Evolutionary conservation across 1,284 basidiomycete species (phyloP).

Genomic region (Exsudoporus floridanus): DNA sequence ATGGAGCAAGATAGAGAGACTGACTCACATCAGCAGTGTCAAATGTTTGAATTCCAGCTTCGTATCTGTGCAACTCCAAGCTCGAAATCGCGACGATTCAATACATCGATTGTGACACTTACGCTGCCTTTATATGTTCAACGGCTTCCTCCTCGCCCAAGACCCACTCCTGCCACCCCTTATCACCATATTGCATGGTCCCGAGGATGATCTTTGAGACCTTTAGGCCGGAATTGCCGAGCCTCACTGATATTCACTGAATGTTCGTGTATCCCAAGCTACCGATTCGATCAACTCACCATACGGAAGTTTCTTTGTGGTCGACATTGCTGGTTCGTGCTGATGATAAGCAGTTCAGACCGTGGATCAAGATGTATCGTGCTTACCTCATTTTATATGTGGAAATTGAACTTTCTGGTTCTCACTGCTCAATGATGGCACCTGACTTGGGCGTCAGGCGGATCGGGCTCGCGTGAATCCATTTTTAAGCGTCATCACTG

Average conservation of each 20-base stretch:
- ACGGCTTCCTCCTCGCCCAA: slow-evolving; percentile 57
- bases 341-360: neutral
- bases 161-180: slow-evolving; percentile 55
- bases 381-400: neutral
- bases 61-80: slow-evolving; percentile 41
- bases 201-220: slow-evolving; percentile 53
- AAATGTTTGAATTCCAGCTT: slow-evolving; percentile 66
- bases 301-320: slow-evolving; percentile 29
- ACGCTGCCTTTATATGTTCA: slow-evolving; percentile 59
- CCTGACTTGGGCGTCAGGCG: no score
- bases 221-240: slow-evolving; percentile 52
- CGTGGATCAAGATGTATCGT: neutral
- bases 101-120: slow-evolving; percentile 11
- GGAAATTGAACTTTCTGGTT: neutral
- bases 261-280: neutral
- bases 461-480: no score
- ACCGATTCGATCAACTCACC: slow-evolving; percentile 19
- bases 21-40: slow-evolving; percentile 57
- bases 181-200: slow-evolving; percentile 45
- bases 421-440: no score
- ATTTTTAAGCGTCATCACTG: no score
- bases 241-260: slow-evolving; percentile 37
- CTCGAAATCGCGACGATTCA: slow-evolving; percentile 1
- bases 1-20: neutral
- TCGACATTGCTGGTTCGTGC: slow-evolving; percentile 18